Conservation (phyloP, 805 yeast species). For the Starmera quercuum region DNA sequence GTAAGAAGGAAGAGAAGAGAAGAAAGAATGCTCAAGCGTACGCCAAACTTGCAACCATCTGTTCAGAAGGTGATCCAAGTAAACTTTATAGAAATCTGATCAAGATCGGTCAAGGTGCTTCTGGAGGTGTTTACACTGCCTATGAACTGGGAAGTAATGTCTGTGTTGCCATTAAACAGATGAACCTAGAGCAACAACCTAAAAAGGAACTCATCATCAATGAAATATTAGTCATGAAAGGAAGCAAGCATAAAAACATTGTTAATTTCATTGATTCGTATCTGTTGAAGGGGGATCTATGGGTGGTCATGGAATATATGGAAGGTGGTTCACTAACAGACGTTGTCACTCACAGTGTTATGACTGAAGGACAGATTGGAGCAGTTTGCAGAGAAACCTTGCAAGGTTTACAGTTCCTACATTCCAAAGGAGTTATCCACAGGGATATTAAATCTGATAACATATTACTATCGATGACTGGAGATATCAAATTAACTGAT, state of each 20-base stretch:
- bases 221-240: constrained; percentile 94
- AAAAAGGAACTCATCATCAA: constrained; percentile 91
- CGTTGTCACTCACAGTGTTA: constrained; percentile 79
- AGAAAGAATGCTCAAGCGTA: constrained; percentile 66
- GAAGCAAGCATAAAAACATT: constrained; percentile 81
- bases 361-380: constrained; percentile 93
- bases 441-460: constrained; percentile 96
- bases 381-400: constrained; percentile 90
- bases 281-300: constrained; percentile 66
- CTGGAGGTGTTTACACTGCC: constrained; percentile 95
- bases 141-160: constrained; percentile 45
- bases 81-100: constrained; percentile 56
- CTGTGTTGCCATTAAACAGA: constrained; percentile 91
- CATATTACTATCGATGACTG: constrained; percentile 71
- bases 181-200: constrained; percentile 92
- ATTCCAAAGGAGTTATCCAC: constrained; percentile 88
- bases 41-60: constrained; percentile 63
- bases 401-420: constrained; percentile 79
- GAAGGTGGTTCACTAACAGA: constrained; percentile 97
- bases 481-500: constrained; percentile 91
- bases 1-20: constrained; percentile 74
- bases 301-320: constrained; percentile 99
- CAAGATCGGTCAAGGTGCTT: constrained; percentile 97
- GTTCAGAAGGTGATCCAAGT: constrained; percentile 81
- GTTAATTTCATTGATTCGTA: constrained; percentile 91